Evolutionary conservation across 352 stramenopile genomes (phyloP).

Genomic region (Globisporangium rhizosaccharum): DNA sequence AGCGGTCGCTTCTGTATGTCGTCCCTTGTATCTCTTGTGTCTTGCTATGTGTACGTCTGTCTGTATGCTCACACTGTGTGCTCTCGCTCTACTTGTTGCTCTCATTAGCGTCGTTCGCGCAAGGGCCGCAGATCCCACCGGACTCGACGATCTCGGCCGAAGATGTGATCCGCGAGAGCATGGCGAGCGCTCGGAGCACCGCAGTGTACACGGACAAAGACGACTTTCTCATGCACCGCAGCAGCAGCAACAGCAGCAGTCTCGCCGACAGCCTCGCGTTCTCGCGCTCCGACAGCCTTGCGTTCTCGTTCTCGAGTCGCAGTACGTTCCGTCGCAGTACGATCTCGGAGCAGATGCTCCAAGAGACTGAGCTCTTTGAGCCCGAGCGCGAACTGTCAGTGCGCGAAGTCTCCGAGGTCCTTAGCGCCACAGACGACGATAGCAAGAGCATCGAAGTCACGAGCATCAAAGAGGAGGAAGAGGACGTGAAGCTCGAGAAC

Average conservation of each 20-base stretch:
- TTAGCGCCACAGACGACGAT: constrained; percentile 56
- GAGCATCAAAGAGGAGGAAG: constrained; percentile 83
- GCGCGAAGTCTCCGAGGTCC: constrained; percentile 66
- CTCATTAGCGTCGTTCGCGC: constrained; percentile 39
- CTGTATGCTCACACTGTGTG: background rate
- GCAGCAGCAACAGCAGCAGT: constrained; percentile 6
- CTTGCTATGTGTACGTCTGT: background rate
- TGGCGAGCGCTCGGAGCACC: constrained; percentile 71
- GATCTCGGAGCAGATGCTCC: constrained; percentile 80
- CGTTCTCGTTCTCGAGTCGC: constrained; percentile 72
- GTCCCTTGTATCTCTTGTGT: background rate
- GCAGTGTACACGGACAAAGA: constrained; percentile 69
- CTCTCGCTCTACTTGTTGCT: background rate
- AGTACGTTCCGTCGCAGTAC: constrained; percentile 75
- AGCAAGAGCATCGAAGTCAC: constrained; percentile 71
- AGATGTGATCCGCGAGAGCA: constrained; percentile 83
- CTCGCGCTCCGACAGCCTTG: constrained; percentile 38
- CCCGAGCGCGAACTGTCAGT: constrained; percentile 72
- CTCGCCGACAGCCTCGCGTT: constrained; percentile 40
- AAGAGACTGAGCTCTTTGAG: constrained; percentile 81
- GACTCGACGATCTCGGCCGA: constrained; percentile 83
- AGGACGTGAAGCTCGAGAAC: constrained; percentile 78
- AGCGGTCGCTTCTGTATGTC: constrained; percentile 45
- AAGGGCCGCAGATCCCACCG: constrained; percentile 61
- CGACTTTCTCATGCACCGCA: constrained; percentile 36